Evolutionary conservation across 2,329 filamentous ascomycete species (phyloP), one percentile per base, ranked within the genome.

Genomic region (Nannizziopsis arthrosporioides): DNA sequence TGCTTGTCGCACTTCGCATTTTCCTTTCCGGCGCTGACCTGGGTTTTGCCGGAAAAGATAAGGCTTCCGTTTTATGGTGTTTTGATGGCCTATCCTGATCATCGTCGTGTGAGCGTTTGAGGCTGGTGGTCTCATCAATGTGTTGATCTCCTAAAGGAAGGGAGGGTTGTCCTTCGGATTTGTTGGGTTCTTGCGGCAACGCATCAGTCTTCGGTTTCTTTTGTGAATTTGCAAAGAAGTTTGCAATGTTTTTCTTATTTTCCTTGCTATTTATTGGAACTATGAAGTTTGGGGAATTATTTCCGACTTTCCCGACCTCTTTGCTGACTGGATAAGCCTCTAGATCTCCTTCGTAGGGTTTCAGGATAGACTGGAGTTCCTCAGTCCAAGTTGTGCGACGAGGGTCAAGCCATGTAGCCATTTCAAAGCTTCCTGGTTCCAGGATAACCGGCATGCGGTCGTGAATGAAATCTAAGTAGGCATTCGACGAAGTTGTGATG

Each of bases 391-490:
- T 78, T 17, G 73, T 70, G 14, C 76, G 75, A 1, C 63, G 68
- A 0, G 87, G 87, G 61, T 95, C 84, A 14, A 96, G 73, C 88
- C 88, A 95, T 3, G 64, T 79, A 47, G 70, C 75, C 59, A 94
- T 72, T 9, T 73, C 76, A 1, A 84, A 75, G 0, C 82, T 86
- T 3, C 80, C 80, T 3, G 84, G 80, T 5, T 95, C 81, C 0
- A 98, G 65, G 27, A 96, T 85, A 5, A 94, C 90, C 0, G 92
- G 92, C 92, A 98, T 98, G 12, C 92, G 81, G 59, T 94, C 84
- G 62, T 98, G 92, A 14, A 98, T 72, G 56, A 94, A 96, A 22
- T 74, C 80, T 42, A 96, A 73, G 62, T 90, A 84, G 53, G 81
- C 73, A 59, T 90, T 94, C 6, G 87, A 85, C 51, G 82, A 77